Conservation (phyloP, 108 stramenopile species). For the Schizochytrium sp. region DNA sequence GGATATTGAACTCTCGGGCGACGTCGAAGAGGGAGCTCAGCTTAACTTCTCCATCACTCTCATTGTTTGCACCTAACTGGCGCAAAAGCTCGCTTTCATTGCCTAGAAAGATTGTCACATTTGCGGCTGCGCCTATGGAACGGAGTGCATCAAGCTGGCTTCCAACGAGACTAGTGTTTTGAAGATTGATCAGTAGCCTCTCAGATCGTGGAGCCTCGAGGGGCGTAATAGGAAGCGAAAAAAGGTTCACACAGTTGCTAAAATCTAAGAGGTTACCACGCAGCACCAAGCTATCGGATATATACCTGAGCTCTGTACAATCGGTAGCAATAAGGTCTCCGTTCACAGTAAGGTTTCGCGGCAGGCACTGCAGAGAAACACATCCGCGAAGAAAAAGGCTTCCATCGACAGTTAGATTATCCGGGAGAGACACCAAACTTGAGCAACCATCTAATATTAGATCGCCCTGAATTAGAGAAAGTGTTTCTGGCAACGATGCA, state of each 20-base stretch:
- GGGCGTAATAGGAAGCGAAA: neutral
- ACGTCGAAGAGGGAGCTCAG: neutral
- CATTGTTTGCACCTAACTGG: neutral
- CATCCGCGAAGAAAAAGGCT: neutral
- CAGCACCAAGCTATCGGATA: neutral
- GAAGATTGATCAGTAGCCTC: neutral
- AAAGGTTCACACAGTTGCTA: neutral
- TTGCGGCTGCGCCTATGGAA: neutral
- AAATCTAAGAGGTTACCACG: neutral
- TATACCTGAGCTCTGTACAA: neutral
- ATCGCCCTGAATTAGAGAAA: too few relatives aligned
- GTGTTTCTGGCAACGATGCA: too few relatives aligned
- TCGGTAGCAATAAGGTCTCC: neutral
- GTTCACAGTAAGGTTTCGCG: neutral
- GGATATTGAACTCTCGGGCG: too few relatives aligned
- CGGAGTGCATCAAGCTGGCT: neutral
- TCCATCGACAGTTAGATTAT: slow-evolving; percentile 19
- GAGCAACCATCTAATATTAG: neutral
- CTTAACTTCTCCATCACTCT: neutral
- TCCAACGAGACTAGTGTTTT: neutral
- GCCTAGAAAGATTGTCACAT: neutral
- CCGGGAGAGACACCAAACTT: neutral
- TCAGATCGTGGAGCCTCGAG: neutral
- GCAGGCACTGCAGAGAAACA: neutral
- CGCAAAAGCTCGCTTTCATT: too few relatives aligned